Evolutionary conservation across 2,329 filamentous ascomycete genomes (phyloP).

Genomic region (Fusarium pininemorale): DNA sequence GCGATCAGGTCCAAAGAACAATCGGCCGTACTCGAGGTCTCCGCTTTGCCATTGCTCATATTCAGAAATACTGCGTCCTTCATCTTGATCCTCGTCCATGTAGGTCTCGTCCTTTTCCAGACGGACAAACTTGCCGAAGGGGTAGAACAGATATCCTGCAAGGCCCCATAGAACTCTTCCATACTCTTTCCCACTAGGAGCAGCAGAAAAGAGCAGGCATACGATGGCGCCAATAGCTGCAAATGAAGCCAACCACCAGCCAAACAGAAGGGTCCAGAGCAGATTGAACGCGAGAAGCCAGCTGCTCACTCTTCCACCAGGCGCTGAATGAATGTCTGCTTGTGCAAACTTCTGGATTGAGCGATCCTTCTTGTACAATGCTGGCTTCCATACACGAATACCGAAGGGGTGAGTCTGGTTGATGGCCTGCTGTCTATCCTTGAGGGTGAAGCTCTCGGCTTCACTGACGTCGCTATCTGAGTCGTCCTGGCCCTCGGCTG

Average conservation of each 20-base stretch:
- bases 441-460: slow-evolving; percentile 96
- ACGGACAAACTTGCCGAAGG: slow-evolving; percentile 95
- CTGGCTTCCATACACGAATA: slow-evolving; percentile 98
- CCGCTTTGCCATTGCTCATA: slow-evolving; percentile 99
- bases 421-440: slow-evolving; percentile 96
- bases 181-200: slow-evolving; percentile 84
- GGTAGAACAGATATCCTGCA: slow-evolving; percentile 88
- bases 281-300: slow-evolving; percentile 91
- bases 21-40: slow-evolving; percentile 91
- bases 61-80: slow-evolving; percentile 96
- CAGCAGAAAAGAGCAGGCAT: slow-evolving; percentile 82
- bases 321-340: slow-evolving; percentile 94
- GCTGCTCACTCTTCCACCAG: slow-evolving; percentile 83
- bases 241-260: slow-evolving; percentile 91
- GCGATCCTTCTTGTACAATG: slow-evolving; percentile 95
- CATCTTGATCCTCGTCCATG: slow-evolving; percentile 91
- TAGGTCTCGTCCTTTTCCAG: slow-evolving; percentile 95
- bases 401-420: slow-evolving; percentile 99
- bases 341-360: slow-evolving; percentile 97
- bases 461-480: slow-evolving; percentile 83
- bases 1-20: slow-evolving; percentile 90
- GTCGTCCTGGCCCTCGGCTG: slow-evolving; percentile 61
- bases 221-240: slow-evolving; percentile 77
- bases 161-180: slow-evolving; percentile 86
- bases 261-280: slow-evolving; percentile 89